phyloP scores from a whole-genome alignment of 148 eudicot species.

The Polygonum aviculare region DNA sequence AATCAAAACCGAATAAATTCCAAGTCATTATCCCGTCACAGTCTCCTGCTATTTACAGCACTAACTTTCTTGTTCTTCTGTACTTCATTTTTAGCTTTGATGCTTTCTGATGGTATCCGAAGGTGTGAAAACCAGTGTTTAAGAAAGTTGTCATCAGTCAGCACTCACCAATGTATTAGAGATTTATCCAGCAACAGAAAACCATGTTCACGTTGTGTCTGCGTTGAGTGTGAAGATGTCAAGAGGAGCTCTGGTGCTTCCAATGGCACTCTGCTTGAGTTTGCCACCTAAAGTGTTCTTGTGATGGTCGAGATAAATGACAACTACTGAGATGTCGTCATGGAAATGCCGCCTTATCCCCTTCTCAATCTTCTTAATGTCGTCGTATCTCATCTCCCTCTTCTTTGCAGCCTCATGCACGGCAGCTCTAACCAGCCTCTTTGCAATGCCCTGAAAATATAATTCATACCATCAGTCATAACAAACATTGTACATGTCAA shows the following conservation, averaged over 20 bases:
- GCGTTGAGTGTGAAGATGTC: not conserved
- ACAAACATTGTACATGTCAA: not conserved
- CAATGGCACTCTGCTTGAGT: conserved; percentile 2
- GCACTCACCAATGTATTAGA: not conserved
- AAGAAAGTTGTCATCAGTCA: not conserved
- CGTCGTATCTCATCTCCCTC: conserved; percentile 32
- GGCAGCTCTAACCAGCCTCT: conserved; percentile 22
- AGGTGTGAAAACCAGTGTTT: conserved; percentile 5
- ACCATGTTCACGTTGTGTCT: not conserved
- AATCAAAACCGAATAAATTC: conserved; percentile 2
- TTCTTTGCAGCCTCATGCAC: conserved; percentile 23
- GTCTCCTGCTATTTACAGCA: conserved; percentile 2
- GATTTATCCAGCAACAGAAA: not conserved
- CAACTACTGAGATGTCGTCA: conserved; percentile 27
- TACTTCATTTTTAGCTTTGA: not conserved
- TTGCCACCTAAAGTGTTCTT: not conserved
- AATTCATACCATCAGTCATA: not conserved
- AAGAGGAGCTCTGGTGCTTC: conserved; percentile 10
- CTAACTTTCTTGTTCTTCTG: not conserved
- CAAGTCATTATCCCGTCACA: not conserved
- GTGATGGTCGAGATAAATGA: conserved; percentile 16
- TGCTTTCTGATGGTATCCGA: conserved; percentile 4
- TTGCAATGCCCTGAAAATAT: conserved; percentile 21
- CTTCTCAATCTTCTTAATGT: conserved; percentile 28
- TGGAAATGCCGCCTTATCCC: conserved; percentile 30